These are phyloP conservation scores for Musa troglodytarum DNA, from an alignment of 176 grass and related monocot species.

Conservation along the genomic window DNA sequence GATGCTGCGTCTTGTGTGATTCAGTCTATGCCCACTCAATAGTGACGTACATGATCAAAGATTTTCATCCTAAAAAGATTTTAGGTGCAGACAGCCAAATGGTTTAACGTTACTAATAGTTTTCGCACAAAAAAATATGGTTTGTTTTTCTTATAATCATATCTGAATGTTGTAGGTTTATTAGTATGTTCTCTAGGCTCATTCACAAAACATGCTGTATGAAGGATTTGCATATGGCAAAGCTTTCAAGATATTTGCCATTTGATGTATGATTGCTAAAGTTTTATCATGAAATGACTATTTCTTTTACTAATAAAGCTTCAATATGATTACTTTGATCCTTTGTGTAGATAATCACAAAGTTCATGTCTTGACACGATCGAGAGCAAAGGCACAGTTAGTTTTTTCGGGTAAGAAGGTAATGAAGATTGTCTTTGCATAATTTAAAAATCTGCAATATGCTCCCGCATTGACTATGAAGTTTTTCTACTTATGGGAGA, in stretches of 20 bases:
- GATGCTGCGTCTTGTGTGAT: background rate
- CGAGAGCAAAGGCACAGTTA: conserved; percentile 37
- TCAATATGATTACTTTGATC: background rate
- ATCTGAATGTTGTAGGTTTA: background rate
- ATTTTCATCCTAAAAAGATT: too few relatives aligned
- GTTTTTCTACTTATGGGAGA: background rate
- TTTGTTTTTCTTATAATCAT: background rate
- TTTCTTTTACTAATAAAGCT: background rate
- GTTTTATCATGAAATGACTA: background rate
- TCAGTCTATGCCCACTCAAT: background rate
- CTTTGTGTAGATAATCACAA: conserved; percentile 53
- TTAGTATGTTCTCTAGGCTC: background rate
- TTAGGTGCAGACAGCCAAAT: too few relatives aligned
- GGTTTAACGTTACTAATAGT: background rate
- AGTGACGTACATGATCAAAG: too few relatives aligned
- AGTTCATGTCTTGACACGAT: conserved; percentile 76
- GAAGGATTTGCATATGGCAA: background rate
- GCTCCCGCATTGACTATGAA: background rate
- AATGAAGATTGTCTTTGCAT: conserved; percentile 19
- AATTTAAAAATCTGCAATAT: background rate
- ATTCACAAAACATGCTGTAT: background rate
- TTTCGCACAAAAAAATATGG: background rate
- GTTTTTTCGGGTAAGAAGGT: conserved; percentile 87
- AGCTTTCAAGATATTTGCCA: background rate
- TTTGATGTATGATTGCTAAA: background rate